Base-by-base conservation (phyloP, 2,329 filamentous ascomycete species). In the Fusarium longipes region DNA sequence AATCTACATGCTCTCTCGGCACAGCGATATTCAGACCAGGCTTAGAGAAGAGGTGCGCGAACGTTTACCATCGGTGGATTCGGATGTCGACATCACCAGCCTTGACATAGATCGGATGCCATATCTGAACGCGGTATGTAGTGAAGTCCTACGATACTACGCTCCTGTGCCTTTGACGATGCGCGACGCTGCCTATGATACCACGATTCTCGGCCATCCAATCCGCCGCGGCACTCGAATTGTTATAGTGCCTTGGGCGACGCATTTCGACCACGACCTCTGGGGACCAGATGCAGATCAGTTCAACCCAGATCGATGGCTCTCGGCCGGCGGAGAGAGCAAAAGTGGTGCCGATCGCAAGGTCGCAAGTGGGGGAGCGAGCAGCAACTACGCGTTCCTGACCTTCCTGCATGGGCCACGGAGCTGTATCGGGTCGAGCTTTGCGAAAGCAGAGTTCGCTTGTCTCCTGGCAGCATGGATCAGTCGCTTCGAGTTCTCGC, bases 331-430 rank as follows among this genome's bases (percentile, higher is more conserved):
- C n/a, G 77, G 77, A 30, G 82, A 73, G 25, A 43, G 25, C 25
- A 43, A 43, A 30, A 62, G 62, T 42, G 67, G 64, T 65, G 76
- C 76, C 29, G 78, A 79, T 50, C 79, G 77, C 73, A 70, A 61
- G 15, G 82, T 82, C 6, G 89, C 89, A 55, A 87, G 86, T 39
- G 93, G 93, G 8, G 91, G 91, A 10, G 90, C 92, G 2, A 82
- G 84, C 17, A 92, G 85, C 68, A 96, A 95, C 77, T 97, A 91
- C 75, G 86, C 89, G 1, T 89, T 91, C 72, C 76, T 95, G 78
- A 95, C 92, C 0, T 97, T 97, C 79, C 77, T 97, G 59, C 93
- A 97, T 75, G 94, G 94, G 0, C 93, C 93, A 3, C 82, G 93
- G 52, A 91, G 90, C 74, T 97, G 94, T 75, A 97, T 97, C 70